Evolutionary conservation across 768 basidiomycete species (phyloP).

Genomic region (Trametes cinnabarina): DNA sequence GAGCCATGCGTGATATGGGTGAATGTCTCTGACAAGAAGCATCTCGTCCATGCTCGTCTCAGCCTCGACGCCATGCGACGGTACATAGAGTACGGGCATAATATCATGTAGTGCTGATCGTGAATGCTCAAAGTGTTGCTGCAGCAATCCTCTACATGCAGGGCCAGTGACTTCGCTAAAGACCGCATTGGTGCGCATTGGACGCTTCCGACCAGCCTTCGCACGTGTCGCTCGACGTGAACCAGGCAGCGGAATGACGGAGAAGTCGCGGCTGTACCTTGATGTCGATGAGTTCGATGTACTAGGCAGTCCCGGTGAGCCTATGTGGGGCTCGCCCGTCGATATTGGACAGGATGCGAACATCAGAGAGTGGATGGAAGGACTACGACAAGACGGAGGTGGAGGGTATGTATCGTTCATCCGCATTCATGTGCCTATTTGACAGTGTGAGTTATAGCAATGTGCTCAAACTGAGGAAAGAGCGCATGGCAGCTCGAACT

Average conservation of each 20-base stretch:
- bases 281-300: conserved; percentile 46
- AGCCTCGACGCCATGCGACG: conserved; percentile 46
- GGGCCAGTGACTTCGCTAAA: conserved; percentile 43
- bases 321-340: conserved; percentile 50
- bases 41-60: conserved; percentile 53
- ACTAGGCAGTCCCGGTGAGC: conserved; percentile 45
- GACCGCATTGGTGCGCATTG: conserved; percentile 47
- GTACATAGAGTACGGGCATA: conserved; percentile 40
- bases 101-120: no score
- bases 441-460: conserved; percentile 32
- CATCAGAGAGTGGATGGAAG: conserved; percentile 52
- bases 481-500: conserved; percentile 16
- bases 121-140: no score
- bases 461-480: conserved; percentile 45
- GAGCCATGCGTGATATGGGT: conserved; percentile 56
- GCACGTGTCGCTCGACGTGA: conserved; percentile 48
- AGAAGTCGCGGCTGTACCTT: conserved; percentile 45
- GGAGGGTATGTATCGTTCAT: conserved; percentile 49
- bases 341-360: conserved; percentile 40
- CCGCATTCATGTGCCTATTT: not conserved
- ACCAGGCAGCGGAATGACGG: conserved; percentile 37
- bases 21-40: conserved; percentile 54
- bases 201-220: conserved; percentile 49
- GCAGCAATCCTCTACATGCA: conserved; percentile 20
- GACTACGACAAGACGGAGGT: conserved; percentile 55